phyloP scores from a whole-genome alignment of 345 rosid species.

The Cardamine chenopodiifolia region DNA sequence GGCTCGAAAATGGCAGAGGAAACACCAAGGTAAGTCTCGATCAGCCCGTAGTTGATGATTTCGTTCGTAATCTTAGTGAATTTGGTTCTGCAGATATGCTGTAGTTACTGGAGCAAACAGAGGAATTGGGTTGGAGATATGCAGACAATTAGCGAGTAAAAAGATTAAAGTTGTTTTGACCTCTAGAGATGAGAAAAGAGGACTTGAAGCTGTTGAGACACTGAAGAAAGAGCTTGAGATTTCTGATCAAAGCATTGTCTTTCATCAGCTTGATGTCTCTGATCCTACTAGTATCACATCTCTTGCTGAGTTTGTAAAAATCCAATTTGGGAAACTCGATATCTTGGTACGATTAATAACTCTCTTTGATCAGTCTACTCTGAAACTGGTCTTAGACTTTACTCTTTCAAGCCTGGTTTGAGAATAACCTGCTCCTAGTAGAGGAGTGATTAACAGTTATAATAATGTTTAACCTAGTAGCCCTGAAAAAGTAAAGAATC shows the following conservation, averaged over 20 bases:
- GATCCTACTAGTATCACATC: slow-evolving; percentile 45
- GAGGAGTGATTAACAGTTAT: neutral
- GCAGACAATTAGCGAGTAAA: slow-evolving; percentile 42
- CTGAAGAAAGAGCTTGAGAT: slow-evolving; percentile 39
- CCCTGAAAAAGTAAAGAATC: neutral
- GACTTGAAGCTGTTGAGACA: slow-evolving; percentile 52
- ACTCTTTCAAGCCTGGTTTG: neutral
- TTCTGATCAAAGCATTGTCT: slow-evolving; percentile 42
- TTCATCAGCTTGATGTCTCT: slow-evolving; percentile 59
- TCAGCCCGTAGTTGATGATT: slow-evolving; percentile 8
- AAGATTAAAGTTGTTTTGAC: slow-evolving; percentile 45
- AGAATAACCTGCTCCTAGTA: neutral
- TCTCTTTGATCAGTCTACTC: neutral
- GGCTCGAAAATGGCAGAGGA: slow-evolving; percentile 27
- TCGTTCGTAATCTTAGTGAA: neutral
- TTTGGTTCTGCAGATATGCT: slow-evolving; percentile 35
- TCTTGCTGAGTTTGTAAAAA: slow-evolving; percentile 46
- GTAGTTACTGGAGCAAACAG: slow-evolving; percentile 54
- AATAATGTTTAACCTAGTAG: neutral
- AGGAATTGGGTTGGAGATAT: slow-evolving; percentile 53
- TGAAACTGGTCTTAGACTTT: slow-evolving; percentile 14
- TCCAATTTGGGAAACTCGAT: slow-evolving; percentile 54
- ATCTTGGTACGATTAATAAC: slow-evolving; percentile 47
- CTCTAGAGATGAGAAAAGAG: slow-evolving; percentile 49
- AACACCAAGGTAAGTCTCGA: slow-evolving; percentile 22